Conservation (phyloP, 2,329 filamentous ascomycete species). For the Xylaria sp. region DNA sequence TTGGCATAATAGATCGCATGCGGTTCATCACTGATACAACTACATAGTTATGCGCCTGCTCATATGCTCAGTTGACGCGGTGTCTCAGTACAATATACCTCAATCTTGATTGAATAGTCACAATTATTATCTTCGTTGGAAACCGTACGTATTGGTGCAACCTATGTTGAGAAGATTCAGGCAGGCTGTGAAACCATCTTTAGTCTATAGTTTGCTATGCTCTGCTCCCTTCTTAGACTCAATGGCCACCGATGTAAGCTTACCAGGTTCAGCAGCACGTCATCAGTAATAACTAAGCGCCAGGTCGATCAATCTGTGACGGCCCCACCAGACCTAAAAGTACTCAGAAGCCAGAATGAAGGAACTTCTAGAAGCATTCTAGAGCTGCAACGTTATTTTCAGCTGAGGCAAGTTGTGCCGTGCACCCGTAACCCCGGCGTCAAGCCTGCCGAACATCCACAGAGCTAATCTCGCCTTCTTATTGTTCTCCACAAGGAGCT, state of each 20-base stretch:
- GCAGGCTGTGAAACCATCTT: neutral
- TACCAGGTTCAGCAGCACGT: neutral
- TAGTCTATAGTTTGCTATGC: neutral
- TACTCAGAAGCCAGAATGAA: neutral
- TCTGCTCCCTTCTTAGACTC: neutral
- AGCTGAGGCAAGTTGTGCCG: conserved; percentile 12
- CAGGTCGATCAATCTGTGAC: neutral
- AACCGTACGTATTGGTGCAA: neutral
- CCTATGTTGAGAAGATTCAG: neutral
- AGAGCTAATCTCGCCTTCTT: neutral
- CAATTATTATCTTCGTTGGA: neutral
- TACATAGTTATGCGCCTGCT: neutral
- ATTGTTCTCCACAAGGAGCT: neutral
- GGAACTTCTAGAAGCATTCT: conserved; percentile 17
- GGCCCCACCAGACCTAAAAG: neutral
- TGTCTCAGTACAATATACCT: neutral
- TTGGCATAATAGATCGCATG: neutral
- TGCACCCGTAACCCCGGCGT: neutral
- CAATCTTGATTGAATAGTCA: neutral
- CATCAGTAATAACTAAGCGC: neutral
- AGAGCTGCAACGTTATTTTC: conserved; percentile 25
- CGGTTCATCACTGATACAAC: neutral
- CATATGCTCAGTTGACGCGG: neutral
- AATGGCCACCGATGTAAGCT: neutral
- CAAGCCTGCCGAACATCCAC: neutral